A percentile compares a stretch with the other conserved stretches of the same genome.
These are phyloP conservation scores for Clarireedia sp. DNA, from an alignment of 2,329 filamentous ascomycete genomes.

Conservation along the genomic window DNA sequence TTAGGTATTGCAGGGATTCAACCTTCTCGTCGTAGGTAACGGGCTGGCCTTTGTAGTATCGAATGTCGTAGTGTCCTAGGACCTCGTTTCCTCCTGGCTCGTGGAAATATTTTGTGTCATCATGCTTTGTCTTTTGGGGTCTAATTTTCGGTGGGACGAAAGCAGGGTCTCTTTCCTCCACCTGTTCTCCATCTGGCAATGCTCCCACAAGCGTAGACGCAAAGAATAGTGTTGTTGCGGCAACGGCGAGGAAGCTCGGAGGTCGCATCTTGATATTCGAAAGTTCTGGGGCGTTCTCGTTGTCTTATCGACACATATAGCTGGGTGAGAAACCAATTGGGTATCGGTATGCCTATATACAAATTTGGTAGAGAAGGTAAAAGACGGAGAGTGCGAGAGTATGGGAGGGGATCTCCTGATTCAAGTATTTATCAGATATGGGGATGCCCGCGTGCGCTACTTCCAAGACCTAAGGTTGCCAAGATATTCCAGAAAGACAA, in stretches of 20 bases:
- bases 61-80: conserved; percentile 65
- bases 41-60: conserved; percentile 55
- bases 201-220: neutral
- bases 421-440: too few species aligned
- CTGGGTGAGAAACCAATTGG: too few species aligned
- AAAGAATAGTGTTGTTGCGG: neutral
- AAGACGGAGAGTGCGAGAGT: too few species aligned
- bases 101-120: conserved; percentile 26
- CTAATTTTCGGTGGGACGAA: neutral
- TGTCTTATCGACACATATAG: too few species aligned
- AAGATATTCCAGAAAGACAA: conserved; percentile 6
- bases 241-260: neutral
- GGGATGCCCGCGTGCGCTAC: conserved; percentile 3
- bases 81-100: conserved; percentile 54
- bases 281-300: too few species aligned
- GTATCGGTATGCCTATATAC: too few species aligned
- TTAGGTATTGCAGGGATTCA: conserved; percentile 59
- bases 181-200: neutral
- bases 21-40: conserved; percentile 60
- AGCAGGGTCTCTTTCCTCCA: neutral
- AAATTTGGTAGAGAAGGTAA: too few species aligned
- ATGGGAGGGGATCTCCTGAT: too few species aligned
- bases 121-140: neutral
- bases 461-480: conserved; percentile 2
- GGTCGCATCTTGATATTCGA: conserved; percentile 3